Conservation (phyloP, 1,284 basidiomycete species). For the Hemileia vastatrix region DNA sequence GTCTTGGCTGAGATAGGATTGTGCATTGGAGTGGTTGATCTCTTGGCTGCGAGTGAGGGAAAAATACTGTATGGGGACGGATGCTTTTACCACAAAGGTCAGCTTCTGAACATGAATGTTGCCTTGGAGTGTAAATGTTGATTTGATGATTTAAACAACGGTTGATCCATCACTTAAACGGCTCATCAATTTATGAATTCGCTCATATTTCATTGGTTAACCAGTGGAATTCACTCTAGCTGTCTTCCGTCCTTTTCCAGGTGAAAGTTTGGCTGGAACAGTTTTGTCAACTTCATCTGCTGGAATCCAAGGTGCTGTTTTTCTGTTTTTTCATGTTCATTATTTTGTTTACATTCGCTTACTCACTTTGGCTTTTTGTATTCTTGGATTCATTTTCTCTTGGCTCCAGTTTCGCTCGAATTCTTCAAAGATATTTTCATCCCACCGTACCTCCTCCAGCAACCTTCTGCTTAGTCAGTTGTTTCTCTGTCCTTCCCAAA, state of each 20-base stretch:
- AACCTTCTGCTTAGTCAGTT: slow-evolving; percentile 16
- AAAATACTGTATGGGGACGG: slow-evolving; percentile 23
- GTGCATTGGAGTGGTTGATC: slow-evolving; percentile 13
- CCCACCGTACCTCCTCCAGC: slow-evolving; percentile 5
- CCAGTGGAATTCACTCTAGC: slow-evolving; percentile 23
- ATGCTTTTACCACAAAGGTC: slow-evolving; percentile 20
- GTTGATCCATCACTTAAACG: too few species aligned
- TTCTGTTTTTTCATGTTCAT: neutral
- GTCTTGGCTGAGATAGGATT: slow-evolving; percentile 18
- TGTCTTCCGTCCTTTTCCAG: slow-evolving; percentile 18
- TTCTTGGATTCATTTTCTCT: too few species aligned
- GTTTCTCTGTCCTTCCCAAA: too few species aligned
- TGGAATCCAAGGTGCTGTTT: slow-evolving; percentile 12
- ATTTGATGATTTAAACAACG: neutral
- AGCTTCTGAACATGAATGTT: neutral
- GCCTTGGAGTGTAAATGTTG: neutral
- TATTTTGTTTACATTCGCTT: too few species aligned
- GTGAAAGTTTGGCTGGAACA: slow-evolving; percentile 18
- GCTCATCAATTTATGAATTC: too few species aligned
- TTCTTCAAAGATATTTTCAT: slow-evolving; percentile 23
- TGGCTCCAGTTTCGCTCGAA: slow-evolving; percentile 17
- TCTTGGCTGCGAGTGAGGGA: slow-evolving; percentile 16
- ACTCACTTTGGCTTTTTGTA: too few species aligned
- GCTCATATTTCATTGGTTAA: too few species aligned
- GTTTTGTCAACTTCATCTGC: slow-evolving; percentile 17